Conservation (phyloP, 352 stramenopile species). For the Phytopythium oedochilum region DNA sequence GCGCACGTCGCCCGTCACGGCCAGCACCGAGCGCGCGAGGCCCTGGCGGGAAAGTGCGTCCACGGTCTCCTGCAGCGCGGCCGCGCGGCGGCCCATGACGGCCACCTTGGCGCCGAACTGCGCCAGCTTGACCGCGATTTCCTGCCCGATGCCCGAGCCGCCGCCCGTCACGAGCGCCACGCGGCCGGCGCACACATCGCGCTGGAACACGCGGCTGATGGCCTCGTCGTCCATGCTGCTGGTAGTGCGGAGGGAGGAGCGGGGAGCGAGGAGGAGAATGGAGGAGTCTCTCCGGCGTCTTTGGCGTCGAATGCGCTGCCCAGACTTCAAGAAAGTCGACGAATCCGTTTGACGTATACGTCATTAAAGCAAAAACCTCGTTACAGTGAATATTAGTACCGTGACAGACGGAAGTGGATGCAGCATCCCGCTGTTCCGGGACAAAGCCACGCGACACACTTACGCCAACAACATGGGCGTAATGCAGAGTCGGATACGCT, state of each 20-base stretch:
- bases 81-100: constrained; percentile 91
- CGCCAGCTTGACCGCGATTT: constrained; percentile 90
- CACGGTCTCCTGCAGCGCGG: constrained; percentile 87
- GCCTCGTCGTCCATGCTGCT: constrained; percentile 40
- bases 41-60: constrained; percentile 37
- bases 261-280: not conserved
- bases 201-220: constrained; percentile 51
- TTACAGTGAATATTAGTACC: no score
- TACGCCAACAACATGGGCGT: not conserved
- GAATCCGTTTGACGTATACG: constrained; percentile 3
- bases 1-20: constrained; percentile 82
- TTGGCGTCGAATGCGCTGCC: no score
- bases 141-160: constrained; percentile 93
- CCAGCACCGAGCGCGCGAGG: constrained; percentile 25
- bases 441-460: not conserved
- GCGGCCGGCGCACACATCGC: constrained; percentile 41
- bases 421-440: not conserved
- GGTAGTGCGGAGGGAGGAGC: not conserved
- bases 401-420: not conserved
- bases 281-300: no score
- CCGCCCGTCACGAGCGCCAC: constrained; percentile 93
- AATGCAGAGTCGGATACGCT: not conserved
- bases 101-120: constrained; percentile 90
- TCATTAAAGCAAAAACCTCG: no score
- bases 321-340: constrained; percentile 1